Conservation (phyloP, 108 stramenopile genomes). For the Parmales sp. region DNA sequence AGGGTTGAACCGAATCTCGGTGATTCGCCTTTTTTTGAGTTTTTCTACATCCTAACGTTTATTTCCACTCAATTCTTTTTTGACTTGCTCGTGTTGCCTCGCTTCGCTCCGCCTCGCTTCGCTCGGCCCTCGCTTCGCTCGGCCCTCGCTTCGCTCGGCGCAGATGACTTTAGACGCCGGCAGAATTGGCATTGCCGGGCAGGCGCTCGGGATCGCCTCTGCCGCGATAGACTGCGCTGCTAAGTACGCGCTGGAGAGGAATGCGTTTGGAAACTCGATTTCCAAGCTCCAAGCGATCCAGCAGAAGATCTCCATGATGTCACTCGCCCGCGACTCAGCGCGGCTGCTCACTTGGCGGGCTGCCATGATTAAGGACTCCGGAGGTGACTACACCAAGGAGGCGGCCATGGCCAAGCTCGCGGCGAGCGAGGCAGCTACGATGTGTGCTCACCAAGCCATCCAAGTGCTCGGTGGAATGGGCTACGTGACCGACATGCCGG, state of each 20-base stretch:
- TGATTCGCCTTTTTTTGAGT: no score
- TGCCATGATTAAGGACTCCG: slow-evolving; percentile 72
- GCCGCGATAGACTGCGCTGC: slow-evolving; percentile 88
- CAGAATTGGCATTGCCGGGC: slow-evolving; percentile 91
- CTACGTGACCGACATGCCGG: slow-evolving; percentile 95
- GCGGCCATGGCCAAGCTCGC: slow-evolving; percentile 94
- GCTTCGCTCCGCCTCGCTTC: not conserved
- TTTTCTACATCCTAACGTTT: no score
- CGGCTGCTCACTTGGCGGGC: slow-evolving; percentile 91
- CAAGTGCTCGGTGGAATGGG: slow-evolving; percentile 92
- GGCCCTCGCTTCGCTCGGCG: not conserved
- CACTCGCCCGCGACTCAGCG: slow-evolving; percentile 69
- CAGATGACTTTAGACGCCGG: slow-evolving; percentile 84
- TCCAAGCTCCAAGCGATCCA: slow-evolving; percentile 85
- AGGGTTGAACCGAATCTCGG: no score
- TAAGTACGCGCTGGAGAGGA: slow-evolving; percentile 80
- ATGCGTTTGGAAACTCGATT: slow-evolving; percentile 91
- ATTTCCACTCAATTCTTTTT: no score
- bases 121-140: not conserved
- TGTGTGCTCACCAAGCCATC: slow-evolving; percentile 88
- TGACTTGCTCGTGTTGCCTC: no score
- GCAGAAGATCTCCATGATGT: slow-evolving; percentile 78
- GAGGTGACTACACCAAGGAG: slow-evolving; percentile 69
- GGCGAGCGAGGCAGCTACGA: slow-evolving; percentile 89
- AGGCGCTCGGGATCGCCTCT: slow-evolving; percentile 84